Percentiles rank a stretch among this genome's conserved stretches.
Evolutionary conservation across 2,329 filamentous ascomycete species (phyloP).

Genomic region (Thelonectria blattea): DNA sequence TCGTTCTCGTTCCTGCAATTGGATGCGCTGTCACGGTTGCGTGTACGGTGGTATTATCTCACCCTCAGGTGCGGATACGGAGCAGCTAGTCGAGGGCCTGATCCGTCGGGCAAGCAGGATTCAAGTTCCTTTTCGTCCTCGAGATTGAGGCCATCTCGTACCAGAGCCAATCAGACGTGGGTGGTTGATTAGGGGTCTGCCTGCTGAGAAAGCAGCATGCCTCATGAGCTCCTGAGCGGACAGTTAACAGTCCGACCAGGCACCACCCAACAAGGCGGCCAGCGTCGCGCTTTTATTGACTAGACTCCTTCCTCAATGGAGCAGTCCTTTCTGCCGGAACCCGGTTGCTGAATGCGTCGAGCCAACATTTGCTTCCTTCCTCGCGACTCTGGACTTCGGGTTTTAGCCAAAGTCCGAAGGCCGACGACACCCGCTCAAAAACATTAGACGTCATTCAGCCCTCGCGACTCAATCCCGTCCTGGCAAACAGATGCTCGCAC

Average conservation of each 20-base stretch:
- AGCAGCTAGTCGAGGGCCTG: no score
- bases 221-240: background rate
- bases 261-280: background rate
- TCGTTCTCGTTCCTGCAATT: background rate
- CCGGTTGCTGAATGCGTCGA: no score
- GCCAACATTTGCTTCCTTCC: no score
- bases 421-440: background rate
- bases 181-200: background rate
- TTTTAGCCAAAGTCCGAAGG: slow-evolving; percentile 8
- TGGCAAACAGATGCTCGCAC: background rate
- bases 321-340: no score
- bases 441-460: slow-evolving; percentile 20
- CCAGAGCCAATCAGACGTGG: background rate
- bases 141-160: background rate
- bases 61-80: background rate
- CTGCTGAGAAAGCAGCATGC: background rate
- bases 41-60: background rate
- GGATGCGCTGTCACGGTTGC: background rate
- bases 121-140: no score
- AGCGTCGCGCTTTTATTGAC: background rate
- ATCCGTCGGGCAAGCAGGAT: no score
- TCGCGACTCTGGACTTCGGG: slow-evolving; percentile 13
- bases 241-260: background rate
- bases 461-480: slow-evolving; percentile 21
- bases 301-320: no score